Evolutionary conservation across 1,284 basidiomycete genomes (phyloP).

Genomic region (Sanghuangporus weigelae): DNA sequence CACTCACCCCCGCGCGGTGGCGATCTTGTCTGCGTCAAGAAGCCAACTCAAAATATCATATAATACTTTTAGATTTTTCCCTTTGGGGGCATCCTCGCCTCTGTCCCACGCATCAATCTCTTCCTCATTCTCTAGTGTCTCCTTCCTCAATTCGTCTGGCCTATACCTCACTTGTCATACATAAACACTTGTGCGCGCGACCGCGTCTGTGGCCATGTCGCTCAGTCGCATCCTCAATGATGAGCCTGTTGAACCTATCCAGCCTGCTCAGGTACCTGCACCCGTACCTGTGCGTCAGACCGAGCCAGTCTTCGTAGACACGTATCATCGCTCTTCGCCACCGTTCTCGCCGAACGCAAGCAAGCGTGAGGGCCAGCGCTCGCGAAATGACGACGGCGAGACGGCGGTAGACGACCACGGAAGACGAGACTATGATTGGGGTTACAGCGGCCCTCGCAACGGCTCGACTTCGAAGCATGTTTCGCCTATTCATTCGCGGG

Average conservation of each 20-base stretch:
- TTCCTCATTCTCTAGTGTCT: neutral
- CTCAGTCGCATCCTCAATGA: conserved; percentile 30
- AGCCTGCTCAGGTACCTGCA: conserved; percentile 12
- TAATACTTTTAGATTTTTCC: neutral
- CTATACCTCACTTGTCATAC: neutral
- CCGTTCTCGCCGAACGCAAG: neutral
- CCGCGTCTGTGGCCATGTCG: conserved; percentile 23
- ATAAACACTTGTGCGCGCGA: neutral
- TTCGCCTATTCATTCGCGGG: conserved; percentile 11
- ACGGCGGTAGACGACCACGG: neutral
- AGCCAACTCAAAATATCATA: neutral
- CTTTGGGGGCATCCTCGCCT: neutral
- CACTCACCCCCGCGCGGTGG: neutral
- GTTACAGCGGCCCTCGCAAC: conserved; percentile 1
- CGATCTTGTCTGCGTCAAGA: neutral
- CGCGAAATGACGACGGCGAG: neutral
- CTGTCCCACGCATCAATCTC: conserved; percentile 12
- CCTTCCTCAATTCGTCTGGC: no score
- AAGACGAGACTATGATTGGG: conserved; percentile 2
- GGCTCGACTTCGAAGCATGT: conserved; percentile 6
- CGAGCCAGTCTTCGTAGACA: conserved; percentile 13
- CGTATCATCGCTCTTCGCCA: conserved; percentile 12
- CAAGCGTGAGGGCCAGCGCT: neutral
- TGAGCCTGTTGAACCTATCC: conserved; percentile 18
- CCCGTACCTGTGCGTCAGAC: conserved; percentile 13